Evolutionary conservation across 768 basidiomycete genomes (phyloP).

Genomic region (Gelatoporia subvermispora): DNA sequence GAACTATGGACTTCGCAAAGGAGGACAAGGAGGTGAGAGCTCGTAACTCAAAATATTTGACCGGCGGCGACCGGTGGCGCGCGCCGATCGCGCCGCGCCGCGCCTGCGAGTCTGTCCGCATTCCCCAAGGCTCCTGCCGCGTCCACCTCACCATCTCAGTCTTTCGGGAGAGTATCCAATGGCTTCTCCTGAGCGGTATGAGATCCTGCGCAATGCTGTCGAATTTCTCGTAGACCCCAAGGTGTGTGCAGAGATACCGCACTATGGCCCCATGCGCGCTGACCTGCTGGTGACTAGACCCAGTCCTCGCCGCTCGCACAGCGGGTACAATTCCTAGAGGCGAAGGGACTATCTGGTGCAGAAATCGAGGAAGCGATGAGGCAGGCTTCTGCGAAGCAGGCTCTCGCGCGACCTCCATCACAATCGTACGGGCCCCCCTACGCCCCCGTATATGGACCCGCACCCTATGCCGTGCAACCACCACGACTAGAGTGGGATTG

Average conservation of each 20-base stretch:
- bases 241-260: constrained; percentile 34
- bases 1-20: constrained; percentile 1
- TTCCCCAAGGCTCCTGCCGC: too few relatives aligned
- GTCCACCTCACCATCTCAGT: neutral
- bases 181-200: constrained; percentile 56
- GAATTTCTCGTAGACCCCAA: constrained; percentile 83
- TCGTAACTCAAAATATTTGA: neutral
- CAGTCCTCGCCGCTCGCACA: constrained; percentile 77
- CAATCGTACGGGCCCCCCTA: constrained; percentile 26
- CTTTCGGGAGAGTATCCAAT: constrained; percentile 21
- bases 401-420: constrained; percentile 6
- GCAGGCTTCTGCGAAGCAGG: constrained; percentile 41
- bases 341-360: constrained; percentile 76
- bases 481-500: constrained; percentile 73
- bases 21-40: constrained; percentile 5
- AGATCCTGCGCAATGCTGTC: constrained; percentile 78
- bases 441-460: constrained; percentile 40
- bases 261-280: constrained; percentile 3
- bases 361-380: constrained; percentile 87
- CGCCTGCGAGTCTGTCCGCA: too few relatives aligned
- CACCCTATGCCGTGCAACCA: constrained; percentile 36
- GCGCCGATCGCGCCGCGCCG: neutral
- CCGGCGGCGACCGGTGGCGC: constrained; percentile 4
- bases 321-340: constrained; percentile 90
- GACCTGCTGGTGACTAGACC: constrained; percentile 41